Conservation (phyloP, 1,139 yeast genomes). For the Sugiyamaella sp. region DNA sequence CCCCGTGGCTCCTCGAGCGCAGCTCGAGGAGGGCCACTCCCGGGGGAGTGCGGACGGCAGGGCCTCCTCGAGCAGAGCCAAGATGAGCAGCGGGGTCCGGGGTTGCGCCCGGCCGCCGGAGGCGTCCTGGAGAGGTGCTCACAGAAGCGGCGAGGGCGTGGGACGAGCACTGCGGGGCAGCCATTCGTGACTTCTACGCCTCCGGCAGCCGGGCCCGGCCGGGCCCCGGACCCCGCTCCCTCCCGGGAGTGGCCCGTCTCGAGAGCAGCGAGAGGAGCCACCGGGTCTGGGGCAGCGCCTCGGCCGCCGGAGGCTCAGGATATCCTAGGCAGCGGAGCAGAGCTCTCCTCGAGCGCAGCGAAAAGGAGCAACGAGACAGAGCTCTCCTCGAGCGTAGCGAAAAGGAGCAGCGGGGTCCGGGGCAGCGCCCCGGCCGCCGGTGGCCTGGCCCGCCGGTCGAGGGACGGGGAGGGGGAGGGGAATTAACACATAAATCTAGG, state of each 20-base stretch:
- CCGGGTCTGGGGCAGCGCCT: slow-evolving; percentile 1
- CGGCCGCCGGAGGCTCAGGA: slow-evolving; percentile 5
- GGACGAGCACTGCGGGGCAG: too few species aligned
- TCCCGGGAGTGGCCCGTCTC: neutral
- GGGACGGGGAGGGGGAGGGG: neutral
- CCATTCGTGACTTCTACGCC: too few species aligned
- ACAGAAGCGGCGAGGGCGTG: too few species aligned
- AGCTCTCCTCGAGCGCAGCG: too few species aligned
- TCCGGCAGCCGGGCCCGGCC: neutral
- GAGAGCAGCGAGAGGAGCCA: neutral
- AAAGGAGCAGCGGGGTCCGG: too few species aligned
- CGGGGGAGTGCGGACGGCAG: neutral
- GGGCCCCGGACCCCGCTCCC: neutral
- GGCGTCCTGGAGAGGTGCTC: too few species aligned
- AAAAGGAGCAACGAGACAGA: too few species aligned
- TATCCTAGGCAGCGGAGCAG: too few species aligned
- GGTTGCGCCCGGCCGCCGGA: neutral
- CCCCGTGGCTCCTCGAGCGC: neutral
- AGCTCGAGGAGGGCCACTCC: neutral
- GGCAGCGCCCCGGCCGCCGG: too few species aligned
- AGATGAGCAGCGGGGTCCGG: neutral
- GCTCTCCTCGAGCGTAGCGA: too few species aligned
- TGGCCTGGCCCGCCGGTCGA: too few species aligned
- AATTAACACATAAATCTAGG: slow-evolving; percentile 7
- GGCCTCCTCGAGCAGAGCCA: neutral